Evolutionary conservation across 148 eudicot species (phyloP), one percentile per base, ranked within the genome.

Genomic region (Gaultheria prostrata): DNA sequence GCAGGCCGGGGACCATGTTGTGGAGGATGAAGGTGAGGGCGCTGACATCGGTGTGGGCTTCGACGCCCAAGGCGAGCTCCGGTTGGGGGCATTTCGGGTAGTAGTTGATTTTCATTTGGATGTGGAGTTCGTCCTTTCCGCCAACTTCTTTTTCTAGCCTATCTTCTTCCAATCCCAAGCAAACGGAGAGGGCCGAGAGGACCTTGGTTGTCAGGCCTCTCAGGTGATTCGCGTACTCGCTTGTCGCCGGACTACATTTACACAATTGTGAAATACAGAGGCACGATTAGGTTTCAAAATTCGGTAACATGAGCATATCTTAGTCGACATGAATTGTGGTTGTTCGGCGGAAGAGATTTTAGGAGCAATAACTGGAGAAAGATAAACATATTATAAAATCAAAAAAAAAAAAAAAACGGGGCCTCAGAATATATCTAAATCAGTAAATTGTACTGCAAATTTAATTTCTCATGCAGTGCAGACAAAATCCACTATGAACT

Each of bases 1-100:
- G 98, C 0, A 96, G 93, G 15, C 98, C 98, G 0, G 98, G 98
- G n/a, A 96, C 98, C 98, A 94, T 94, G 92, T 94, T 96, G 90
- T 94, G 98, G 84, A 96, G 94, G 78, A 96, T 94, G 86, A 96
- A 94, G 48, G 97, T 94, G 71, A 96, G 86, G 78, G 98, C 92
- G 61, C 94, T 91, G 18, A 96, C 88, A 33, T 96, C 98, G 0
- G 98, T 96, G 89, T 96, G 98, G 32, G 98, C 97, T 85, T 96
- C 98, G 17, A 96, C 98, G 6, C 98, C 98, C 6, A 94, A 86
- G 84, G 98, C 98, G 6, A 96, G 88, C 82, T 96, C 98, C 0
- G 98, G 98, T 56, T 96, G 98, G 83, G 98, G 98, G 86, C 98
- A 96, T 86, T 89, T 93, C 28, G 98, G 98, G 92, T 96, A 96